Base-by-base conservation (phyloP, 2,329 filamentous ascomycete species). In the Diaporthe nobilis region DNA sequence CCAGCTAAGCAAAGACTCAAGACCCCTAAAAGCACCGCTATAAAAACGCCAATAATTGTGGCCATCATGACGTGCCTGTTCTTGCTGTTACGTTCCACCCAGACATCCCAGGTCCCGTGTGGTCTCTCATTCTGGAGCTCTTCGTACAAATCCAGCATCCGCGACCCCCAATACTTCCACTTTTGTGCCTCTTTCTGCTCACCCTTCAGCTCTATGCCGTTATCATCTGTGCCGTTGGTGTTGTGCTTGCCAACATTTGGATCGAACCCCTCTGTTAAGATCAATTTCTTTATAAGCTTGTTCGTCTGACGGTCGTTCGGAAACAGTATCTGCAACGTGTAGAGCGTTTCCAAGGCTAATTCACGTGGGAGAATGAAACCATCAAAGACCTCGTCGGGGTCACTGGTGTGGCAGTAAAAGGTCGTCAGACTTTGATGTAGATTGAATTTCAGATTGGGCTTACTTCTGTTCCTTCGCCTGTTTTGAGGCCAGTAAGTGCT, bases 81-180 rank as follows among this genome's bases (percentile, higher is more conserved):
- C 42, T 49, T 49, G 25, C 61, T 67, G 42, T 65, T 65, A 13
- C 61, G 61, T 5, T 67, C 61, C 28, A 67, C 61, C 61, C 61
- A 67, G 4, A 51, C 25, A 15, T 67, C 61, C 61, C 44, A 67
- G 3, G 6, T 47, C 6, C 61, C 28, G 5, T 67, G 44, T n/a
- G 61, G 44, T 25, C 61, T 51, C 44, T 67, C 44, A 17, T 67
- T 67, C 12, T 67, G 9, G 22, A 67, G 44, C 44, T 67, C 61
- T 51, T 67, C 61, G 61, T 67, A 67, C 28, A 67, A 10, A 17
- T 37, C 61, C 28, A 67, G 28, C 17, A 67, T 31, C 9, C 44
- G 28, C 9, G 61, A 67, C 0, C 42, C 61, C 61, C 61, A 67
- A 17, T 67, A 51, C 13, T 34, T 22, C 61, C 44, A 67, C 28